A percentile compares a stretch with the other conserved stretches of the same genome.
These are phyloP conservation scores for Pythium pyrilobum DNA, from an alignment of 352 stramenopile genomes.

Conservation along the genomic window DNA sequence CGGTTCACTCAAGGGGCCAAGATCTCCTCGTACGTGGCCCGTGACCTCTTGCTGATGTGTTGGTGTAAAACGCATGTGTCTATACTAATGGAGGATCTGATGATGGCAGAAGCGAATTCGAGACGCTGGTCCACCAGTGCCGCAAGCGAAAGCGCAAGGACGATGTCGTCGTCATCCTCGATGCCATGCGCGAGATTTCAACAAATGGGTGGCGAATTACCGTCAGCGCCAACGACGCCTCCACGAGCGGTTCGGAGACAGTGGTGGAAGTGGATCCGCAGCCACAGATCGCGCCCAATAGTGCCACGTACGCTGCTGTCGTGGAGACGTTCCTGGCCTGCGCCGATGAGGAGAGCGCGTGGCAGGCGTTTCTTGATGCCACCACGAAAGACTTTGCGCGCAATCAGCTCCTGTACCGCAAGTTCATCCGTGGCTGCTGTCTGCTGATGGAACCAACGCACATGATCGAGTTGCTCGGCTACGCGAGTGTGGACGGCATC, in stretches of 20 bases:
- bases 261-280: slow-evolving; percentile 28
- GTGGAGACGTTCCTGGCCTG: slow-evolving; percentile 70
- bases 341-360: slow-evolving; percentile 45
- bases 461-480: slow-evolving; percentile 40
- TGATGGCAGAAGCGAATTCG: slow-evolving; percentile 53
- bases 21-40: slow-evolving; percentile 43
- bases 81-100: not conserved
- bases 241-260: not conserved
- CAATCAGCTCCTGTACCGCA: slow-evolving; percentile 48
- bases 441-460: slow-evolving; percentile 50
- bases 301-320: slow-evolving; percentile 59
- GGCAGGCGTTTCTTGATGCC: slow-evolving; percentile 42
- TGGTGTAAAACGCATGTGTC: not conserved
- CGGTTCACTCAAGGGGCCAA: slow-evolving; percentile 31
- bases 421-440: slow-evolving; percentile 60
- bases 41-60: not conserved
- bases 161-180: slow-evolving; percentile 49
- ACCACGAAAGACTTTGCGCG: slow-evolving; percentile 29
- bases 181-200: slow-evolving; percentile 45
- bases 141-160: slow-evolving; percentile 78
- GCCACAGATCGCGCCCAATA: slow-evolving; percentile 43
- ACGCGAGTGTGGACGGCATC: slow-evolving; percentile 43
- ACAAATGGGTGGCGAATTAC: slow-evolving; percentile 28
- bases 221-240: not conserved
- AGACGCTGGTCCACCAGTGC: slow-evolving; percentile 75